Evolutionary conservation across 2,329 filamentous ascomycete genomes (phyloP).

Genomic region (Cladobotryum protrusum): DNA sequence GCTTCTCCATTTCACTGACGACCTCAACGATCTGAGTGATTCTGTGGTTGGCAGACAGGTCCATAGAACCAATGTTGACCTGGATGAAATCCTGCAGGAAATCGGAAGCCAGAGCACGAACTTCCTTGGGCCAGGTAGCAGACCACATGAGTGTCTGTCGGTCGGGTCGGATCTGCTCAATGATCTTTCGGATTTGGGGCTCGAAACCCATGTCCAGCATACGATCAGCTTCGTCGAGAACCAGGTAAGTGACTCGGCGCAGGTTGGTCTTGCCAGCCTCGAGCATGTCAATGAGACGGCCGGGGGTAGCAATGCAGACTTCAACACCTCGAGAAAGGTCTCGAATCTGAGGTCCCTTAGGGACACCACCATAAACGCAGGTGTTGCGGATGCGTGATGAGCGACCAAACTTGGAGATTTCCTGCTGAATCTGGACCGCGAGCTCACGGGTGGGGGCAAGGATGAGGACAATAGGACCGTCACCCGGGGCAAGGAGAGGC

Average conservation of each 20-base stretch:
- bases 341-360: slow-evolving; percentile 93
- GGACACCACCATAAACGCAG: slow-evolving; percentile 97
- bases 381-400: slow-evolving; percentile 98
- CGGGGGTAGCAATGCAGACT: slow-evolving; percentile 96
- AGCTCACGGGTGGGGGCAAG: slow-evolving; percentile 95
- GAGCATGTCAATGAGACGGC: slow-evolving; percentile 97
- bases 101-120: slow-evolving; percentile 82
- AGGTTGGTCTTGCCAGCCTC: slow-evolving; percentile 98
- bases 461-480: slow-evolving; percentile 93
- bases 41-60: slow-evolving; percentile 92
- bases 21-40: slow-evolving; percentile 98
- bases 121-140: slow-evolving; percentile 98
- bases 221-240: slow-evolving; percentile 97
- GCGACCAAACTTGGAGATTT: slow-evolving; percentile 97
- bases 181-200: slow-evolving; percentile 98
- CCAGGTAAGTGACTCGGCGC: slow-evolving; percentile 93
- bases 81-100: slow-evolving; percentile 96
- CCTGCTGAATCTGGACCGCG: slow-evolving; percentile 96
- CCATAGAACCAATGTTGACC: slow-evolving; percentile 96
- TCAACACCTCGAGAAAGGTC: slow-evolving; percentile 93
- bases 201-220: slow-evolving; percentile 99
- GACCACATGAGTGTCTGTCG: slow-evolving; percentile 99
- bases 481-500: slow-evolving; percentile 87
- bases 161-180: slow-evolving; percentile 93
- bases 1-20: slow-evolving; percentile 93